phyloP scores from a whole-genome alignment of 1,284 basidiomycete genomes.

The Cryptococcus sp. region DNA sequence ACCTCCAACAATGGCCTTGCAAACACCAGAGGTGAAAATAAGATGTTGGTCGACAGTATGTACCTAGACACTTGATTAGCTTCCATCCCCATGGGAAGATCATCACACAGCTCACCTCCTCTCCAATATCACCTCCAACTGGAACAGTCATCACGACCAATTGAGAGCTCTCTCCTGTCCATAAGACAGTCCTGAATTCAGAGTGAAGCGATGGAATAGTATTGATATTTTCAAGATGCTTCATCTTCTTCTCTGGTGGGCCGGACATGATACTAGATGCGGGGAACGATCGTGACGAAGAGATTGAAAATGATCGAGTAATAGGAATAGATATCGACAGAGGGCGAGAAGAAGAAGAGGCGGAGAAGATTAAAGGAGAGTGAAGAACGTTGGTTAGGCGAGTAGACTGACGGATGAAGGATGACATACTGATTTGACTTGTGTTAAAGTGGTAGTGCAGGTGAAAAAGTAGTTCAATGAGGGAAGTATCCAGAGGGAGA shows the following conservation, averaged over 20 bases:
- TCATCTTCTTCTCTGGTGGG: slow-evolving; percentile 36
- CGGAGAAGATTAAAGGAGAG: no score
- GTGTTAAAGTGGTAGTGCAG: no score
- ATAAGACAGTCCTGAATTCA: slow-evolving; percentile 45
- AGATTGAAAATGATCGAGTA: neutral
- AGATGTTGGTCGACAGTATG: slow-evolving; percentile 45
- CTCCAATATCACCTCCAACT: slow-evolving; percentile 45
- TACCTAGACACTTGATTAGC: slow-evolving; percentile 16
- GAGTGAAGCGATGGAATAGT: slow-evolving; percentile 33
- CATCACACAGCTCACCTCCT: slow-evolving; percentile 27
- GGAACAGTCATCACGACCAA: slow-evolving; percentile 48
- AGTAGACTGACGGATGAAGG: no score
- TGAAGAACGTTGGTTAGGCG: no score
- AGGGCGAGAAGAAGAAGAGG: no score
- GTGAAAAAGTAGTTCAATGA: no score
- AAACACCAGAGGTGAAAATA: slow-evolving; percentile 40
- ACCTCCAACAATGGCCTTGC: slow-evolving; percentile 44
- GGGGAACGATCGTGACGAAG: neutral
- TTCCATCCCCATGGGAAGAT: neutral
- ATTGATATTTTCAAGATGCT: slow-evolving; percentile 35
- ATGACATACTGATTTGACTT: no score
- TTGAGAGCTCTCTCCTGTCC: slow-evolving; percentile 42
- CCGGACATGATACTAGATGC: slow-evolving; percentile 12
- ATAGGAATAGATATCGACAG: no score
- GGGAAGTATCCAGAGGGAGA: no score